Base-by-base conservation (phyloP, 1,284 basidiomycete genomes). In the Cutaneotrichosporon sp. region DNA sequence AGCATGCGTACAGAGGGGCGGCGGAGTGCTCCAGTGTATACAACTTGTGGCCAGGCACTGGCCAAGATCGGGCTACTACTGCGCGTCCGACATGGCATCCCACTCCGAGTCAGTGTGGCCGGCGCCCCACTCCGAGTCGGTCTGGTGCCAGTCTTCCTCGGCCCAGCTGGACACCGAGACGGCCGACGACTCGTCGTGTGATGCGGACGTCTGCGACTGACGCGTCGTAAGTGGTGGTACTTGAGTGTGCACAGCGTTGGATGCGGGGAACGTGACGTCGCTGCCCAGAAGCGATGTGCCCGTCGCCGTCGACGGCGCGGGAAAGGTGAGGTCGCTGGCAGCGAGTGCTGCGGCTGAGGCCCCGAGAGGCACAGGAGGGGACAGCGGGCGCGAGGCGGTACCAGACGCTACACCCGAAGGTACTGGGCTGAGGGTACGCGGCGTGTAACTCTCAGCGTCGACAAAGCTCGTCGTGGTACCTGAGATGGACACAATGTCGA, bases 391-490 rank as follows among this genome's bases (percentile, higher is more conserved):
- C 5, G 23, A 17, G 30, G 23, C 12, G 1, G 43, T 17, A 18
- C 18, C 17, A 17, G 43, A 45, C 21, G 21, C 14, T 7, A 30
- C 26, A 10, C 26, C 26, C 7, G 26, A 30, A 4, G 43, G 43
- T 10, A 14, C 14, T 3, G 49, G 51, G 12, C 51, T 49, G n/a
- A 38, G 26, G 2, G 54, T 48, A 23, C 53, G 46, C 7, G 57
- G 57, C 21, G 57, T 59, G 51, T 59, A 59, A 8, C 48, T 49
- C 51, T 59, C 57, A 1, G 57, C 57, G 42, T 59, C 57, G 15
- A 59, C 43, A 42, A 51, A 59, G 21, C 40, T 39, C 30, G 51
- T 46, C 1, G 50, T 50, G 3, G 51, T 46, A 15, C 52, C 52
- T 5, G 52, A 49, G 17, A 55, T 39, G 5, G 53, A 55, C 23